A percentile compares a stretch with the other conserved stretches of the same genome.
These are phyloP conservation scores for Sequoiadendron giganteum DNA, from an alignment of 75 land plant genomes.

Conservation along the genomic window DNA sequence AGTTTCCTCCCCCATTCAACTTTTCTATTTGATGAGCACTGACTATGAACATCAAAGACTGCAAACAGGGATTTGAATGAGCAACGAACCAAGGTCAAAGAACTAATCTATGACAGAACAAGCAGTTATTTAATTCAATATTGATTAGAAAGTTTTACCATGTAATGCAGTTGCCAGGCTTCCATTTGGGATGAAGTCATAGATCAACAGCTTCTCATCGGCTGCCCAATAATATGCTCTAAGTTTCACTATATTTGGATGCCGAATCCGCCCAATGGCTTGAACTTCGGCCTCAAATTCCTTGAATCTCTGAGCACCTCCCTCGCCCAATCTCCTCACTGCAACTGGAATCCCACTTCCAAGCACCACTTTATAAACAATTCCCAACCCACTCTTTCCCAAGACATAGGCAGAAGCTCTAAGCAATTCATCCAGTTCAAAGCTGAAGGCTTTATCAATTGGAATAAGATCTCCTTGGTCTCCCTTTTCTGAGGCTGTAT, in stretches of 20 bases:
- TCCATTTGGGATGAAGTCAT: constrained; percentile 82
- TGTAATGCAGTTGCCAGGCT: constrained; percentile 70
- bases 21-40: background rate
- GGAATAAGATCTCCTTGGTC: constrained; percentile 60
- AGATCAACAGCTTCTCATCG: constrained; percentile 85
- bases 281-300: constrained; percentile 73
- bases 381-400: constrained; percentile 87
- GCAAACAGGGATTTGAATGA: background rate
- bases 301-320: constrained; percentile 61
- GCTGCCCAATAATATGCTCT: constrained; percentile 88
- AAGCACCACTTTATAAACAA: constrained; percentile 87
- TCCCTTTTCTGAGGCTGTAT: constrained; percentile 27
- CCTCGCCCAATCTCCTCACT: constrained; percentile 72
- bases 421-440: constrained; percentile 83
- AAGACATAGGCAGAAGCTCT: constrained; percentile 92
- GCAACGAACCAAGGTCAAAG: background rate
- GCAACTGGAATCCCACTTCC: constrained; percentile 80
- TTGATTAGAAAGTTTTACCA: constrained; percentile 39
- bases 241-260: constrained; percentile 69
- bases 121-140: background rate
- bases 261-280: constrained; percentile 66
- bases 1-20: background rate
- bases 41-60: background rate
- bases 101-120: background rate
- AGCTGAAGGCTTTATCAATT: constrained; percentile 62